Evolutionary conservation across 352 stramenopile species (phyloP).

Genomic region (Pythium guiyangense): DNA sequence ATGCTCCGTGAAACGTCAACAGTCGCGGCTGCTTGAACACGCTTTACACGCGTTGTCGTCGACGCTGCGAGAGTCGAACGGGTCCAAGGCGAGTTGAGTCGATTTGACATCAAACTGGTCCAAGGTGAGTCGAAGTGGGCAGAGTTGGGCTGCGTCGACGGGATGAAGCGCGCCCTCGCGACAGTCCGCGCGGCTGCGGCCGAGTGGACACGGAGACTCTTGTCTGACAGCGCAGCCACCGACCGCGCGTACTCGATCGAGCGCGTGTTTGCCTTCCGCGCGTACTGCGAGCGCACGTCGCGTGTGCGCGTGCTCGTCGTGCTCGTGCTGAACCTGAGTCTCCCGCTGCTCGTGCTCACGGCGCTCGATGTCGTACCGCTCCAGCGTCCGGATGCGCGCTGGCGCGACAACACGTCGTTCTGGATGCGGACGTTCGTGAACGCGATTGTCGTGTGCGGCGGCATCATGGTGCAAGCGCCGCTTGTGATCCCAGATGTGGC

Average conservation of each 20-base stretch:
- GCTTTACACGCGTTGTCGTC: too few species aligned
- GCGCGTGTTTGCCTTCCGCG: not conserved
- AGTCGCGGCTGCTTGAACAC: too few species aligned
- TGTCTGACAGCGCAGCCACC: not conserved
- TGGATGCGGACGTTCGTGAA: not conserved
- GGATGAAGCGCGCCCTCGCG: too few species aligned
- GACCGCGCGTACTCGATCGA: not conserved
- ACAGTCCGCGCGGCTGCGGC: too few species aligned
- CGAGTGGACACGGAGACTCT: not conserved
- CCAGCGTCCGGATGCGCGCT: not conserved
- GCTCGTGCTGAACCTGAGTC: not conserved
- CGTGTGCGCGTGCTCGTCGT: not conserved
- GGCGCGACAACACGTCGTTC: not conserved
- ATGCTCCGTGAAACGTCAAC: too few species aligned
- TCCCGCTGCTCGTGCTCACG: not conserved
- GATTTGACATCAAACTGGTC: too few species aligned
- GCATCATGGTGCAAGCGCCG: not conserved
- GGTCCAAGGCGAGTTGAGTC: too few species aligned
- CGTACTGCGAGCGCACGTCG: not conserved
- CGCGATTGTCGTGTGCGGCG: not conserved
- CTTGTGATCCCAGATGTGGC: not conserved
- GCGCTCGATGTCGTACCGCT: conserved; percentile 2
- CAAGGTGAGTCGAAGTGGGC: too few species aligned
- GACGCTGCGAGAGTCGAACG: too few species aligned
- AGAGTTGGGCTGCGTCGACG: too few species aligned